Base-by-base conservation (phyloP, 306 rosid genomes). In the Dryas octopetala region DNA sequence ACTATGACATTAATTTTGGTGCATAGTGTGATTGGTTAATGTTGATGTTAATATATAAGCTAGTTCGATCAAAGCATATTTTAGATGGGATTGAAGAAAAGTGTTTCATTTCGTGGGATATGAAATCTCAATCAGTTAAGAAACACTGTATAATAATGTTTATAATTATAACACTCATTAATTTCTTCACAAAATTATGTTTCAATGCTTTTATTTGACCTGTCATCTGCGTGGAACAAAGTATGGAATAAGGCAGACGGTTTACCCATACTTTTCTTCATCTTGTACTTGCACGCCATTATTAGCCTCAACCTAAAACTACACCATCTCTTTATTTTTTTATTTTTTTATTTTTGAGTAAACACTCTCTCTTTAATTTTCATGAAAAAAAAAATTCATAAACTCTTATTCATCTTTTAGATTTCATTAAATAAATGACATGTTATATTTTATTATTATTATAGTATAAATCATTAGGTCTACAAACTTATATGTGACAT, bases 41-140 rank as follows among this genome's bases (percentile, higher is more conserved):
- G 66, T 38, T 85, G 89, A 85, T 84, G 88, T 76, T 78, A 77
- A 86, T 74, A 66, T 78, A 68, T 77, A 80, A 88, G 50, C 84
- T 83, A 81, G 46, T 53, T 67, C 3, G 38, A 32, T 32, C 38
- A 7, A 62, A 66, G 66, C 40, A 71, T 44, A 71, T 69, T 77
- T 82, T 79, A 48, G 82, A 77, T 76, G 76, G 83, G 79, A 79
- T 87, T 12, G 19, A 82, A 79, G 70, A 46, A 7, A 79, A 67
- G 84, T 74, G 61, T 46, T 83, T 79, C 82, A 79, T 90, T 90
- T 89, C 88, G 89, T 93, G 91, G 91, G 90, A 85, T 86, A 83
- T 87, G 82, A 83, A 90, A 86, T 87, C 85, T 88, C 84, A 88
- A 83, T 81, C 86, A 80, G 88, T 83, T 80, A 86, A 93, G 97